Base-by-base conservation (phyloP, 208 protist species). In the Sergeia podlipaevii region DNA sequence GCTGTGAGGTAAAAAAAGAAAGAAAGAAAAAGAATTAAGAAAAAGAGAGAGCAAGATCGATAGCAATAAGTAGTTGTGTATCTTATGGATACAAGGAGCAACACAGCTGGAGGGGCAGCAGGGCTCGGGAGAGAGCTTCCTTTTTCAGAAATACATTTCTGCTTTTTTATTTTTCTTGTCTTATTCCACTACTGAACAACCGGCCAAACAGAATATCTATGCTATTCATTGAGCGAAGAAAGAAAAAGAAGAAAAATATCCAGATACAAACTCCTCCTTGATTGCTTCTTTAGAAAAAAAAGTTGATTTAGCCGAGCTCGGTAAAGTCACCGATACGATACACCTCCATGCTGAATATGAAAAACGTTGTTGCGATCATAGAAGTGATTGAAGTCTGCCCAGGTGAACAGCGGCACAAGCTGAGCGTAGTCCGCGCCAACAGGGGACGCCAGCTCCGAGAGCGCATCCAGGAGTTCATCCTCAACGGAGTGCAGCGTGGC, bases 341-440 rank as follows among this genome's bases (percentile, higher is more conserved):
- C 46, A 27, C 50, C 64, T 17, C 78, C 56, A 59, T 80, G 79
- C 23, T 86, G 70, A 4, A 95, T 80, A n/a, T 79, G 74, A 59
- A 89, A 95, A n/a, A 95, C 73, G 52, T 80, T 78, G 51, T 82
- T 85, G 28, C 72, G 71, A 38, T 81, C 79, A 37, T 95, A 95
- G 60, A 86, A 95, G 13, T 79, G 76, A 46, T 73, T 91, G 37
- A 88, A 91, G 65, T 95, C 87, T 44, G 91, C 76, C 79, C 83
- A 91, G 29, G 87, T 91, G 23, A 95, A 48, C 20, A 95, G 65
- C 15, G 87, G 82, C 26, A 95, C 69, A 3, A 95, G 68, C 51
- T 88, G 77, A 8, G 83, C 70, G 72, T 95, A 95, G 53, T 91
- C 87, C 0, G 65, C 49, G 15, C 87, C 87, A 2, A 85, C 65